Conservation (phyloP, 192 early-diverging fungal genomes). For the Paraglomus occultum region DNA sequence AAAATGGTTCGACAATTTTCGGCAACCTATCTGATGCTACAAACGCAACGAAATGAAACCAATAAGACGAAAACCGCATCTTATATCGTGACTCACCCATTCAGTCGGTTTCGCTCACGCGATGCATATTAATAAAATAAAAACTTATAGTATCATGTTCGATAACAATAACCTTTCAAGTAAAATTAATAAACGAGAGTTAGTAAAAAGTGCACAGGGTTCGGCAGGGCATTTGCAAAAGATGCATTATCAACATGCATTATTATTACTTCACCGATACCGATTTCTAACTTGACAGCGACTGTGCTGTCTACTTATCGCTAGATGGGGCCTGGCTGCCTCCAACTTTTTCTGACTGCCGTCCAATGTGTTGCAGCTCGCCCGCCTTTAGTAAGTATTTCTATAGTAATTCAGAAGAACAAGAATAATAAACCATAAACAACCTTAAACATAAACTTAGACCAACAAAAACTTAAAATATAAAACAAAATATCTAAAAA, state of each 20-base stretch:
- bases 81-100: neutral
- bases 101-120: slow-evolving; percentile 55
- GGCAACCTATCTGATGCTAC: slow-evolving; percentile 82
- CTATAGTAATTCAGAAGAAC: neutral
- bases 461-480: too few species aligned
- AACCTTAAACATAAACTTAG: too few species aligned
- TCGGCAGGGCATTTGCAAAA: too few species aligned
- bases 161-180: slow-evolving; percentile 89
- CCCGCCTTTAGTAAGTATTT: too few species aligned
- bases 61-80: neutral
- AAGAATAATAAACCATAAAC: too few species aligned
- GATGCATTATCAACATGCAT: slow-evolving; percentile 16
- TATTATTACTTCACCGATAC: slow-evolving; percentile 64
- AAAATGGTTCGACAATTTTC: slow-evolving; percentile 95
- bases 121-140: slow-evolving; percentile 96
- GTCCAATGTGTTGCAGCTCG: slow-evolving; percentile 79
- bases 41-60: neutral
- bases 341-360: slow-evolving; percentile 83
- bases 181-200: slow-evolving; percentile 5
- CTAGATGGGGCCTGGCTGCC: slow-evolving; percentile 96
- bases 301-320: slow-evolving; percentile 96
- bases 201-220: too few species aligned
- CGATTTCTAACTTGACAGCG: slow-evolving; percentile 93
- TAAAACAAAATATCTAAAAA: too few species aligned
- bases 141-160: slow-evolving; percentile 98